Base-by-base conservation (phyloP, 2,329 filamentous ascomycete genomes). In the Phaeosphaeriaceae sp. region DNA sequence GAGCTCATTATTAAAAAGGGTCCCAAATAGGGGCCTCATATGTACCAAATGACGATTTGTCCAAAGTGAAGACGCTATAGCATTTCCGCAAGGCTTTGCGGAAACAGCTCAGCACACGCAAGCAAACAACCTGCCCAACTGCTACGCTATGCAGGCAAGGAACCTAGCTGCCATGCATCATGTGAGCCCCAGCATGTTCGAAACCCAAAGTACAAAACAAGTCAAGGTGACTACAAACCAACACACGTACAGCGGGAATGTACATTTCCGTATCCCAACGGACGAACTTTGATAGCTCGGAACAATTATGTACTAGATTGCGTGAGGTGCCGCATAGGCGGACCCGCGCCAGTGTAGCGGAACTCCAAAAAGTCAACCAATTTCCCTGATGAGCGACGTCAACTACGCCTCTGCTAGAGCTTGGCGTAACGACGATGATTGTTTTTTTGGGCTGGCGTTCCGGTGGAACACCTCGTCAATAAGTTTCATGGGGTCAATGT, bases 401-500 rank as follows among this genome's bases (percentile, higher is more conserved):
- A 26, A 26, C 23, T 54, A 56, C 15, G 40, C 56, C 42, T 51
- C 54, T 20, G 53, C 48, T 13, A 58, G 45, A 9, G 54, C 58
- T 36, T 61, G 60, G 36, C 63, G 68, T 48, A 59, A 61, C 45
- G 65, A 57, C 35, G 66, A 61, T 16, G 63, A 52, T 34, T 60
- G 66, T 52, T 61, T 70, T 45, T 52, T 66, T 29, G 63, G 58
- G 40, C 46, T 49, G 18, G 33, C 60, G 39, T 60, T 65, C 20
- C 84, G 80, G 66, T 83, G 79, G 68, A 88, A 85, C 54, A 87
- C 80, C 54, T 86, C 83, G 68, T 85, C 81, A 58, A 88, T 82
- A 53, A 88, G 76, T 32, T 81, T 79, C 64, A 81, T 85, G 12
- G 86, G 83, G 18, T 81, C 81, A 57, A 87, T 77, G 51, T 84